Percentiles rank a stretch among this genome's conserved stretches.
Conservation (phyloP, 306 rosid genomes). For the Rubus parviflorus region DNA sequence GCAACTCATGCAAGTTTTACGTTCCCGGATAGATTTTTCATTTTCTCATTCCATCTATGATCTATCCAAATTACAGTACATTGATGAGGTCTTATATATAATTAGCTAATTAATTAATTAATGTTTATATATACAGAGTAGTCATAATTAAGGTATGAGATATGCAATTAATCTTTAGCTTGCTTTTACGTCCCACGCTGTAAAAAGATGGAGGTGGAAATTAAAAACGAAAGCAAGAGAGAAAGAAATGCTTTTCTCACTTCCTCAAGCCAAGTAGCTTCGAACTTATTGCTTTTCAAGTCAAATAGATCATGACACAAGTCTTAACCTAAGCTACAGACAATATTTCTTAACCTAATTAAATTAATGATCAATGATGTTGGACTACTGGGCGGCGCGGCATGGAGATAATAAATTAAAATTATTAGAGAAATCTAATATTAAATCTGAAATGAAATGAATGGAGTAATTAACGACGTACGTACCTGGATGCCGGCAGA, state of each 20-base stretch:
- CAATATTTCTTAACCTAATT: too few species aligned
- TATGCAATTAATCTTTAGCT: conserved; percentile 15
- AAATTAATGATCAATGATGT: too few species aligned
- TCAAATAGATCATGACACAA: conserved; percentile 23
- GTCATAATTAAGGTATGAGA: neutral
- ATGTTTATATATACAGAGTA: neutral
- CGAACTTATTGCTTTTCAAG: conserved; percentile 47
- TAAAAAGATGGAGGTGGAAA: conserved; percentile 30
- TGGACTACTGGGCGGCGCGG: too few species aligned
- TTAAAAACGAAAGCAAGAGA: conserved; percentile 31
- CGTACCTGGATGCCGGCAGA: conserved; percentile 75
- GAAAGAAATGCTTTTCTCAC: conserved; percentile 48
- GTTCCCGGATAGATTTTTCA: neutral
- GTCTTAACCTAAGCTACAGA: neutral
- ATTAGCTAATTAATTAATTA: too few species aligned
- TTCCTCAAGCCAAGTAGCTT: conserved; percentile 31
- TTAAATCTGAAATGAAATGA: too few species aligned
- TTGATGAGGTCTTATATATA: too few species aligned
- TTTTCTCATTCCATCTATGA: neutral
- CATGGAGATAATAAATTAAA: neutral
- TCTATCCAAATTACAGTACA: neutral
- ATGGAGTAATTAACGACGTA: neutral
- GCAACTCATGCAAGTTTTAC: conserved; percentile 51
- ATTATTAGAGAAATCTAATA: too few species aligned
- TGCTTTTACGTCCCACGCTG: conserved; percentile 23